phyloP scores from a whole-genome alignment of 805 yeast genomes.

The Cyberlindnera maclurae region DNA sequence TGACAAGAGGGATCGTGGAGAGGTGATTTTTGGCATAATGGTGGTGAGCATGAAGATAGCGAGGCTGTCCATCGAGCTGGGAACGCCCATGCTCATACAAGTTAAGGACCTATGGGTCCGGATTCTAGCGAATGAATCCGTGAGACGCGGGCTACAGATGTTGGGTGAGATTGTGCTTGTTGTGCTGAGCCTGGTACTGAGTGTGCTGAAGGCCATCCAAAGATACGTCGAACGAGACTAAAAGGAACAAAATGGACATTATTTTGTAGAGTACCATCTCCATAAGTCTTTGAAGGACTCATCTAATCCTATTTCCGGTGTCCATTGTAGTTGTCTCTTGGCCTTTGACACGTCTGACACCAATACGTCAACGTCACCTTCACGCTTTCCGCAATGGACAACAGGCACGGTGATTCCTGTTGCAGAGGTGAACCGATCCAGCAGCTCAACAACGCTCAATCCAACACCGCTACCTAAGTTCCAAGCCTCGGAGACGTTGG shows the following conservation, averaged over 20 bases:
- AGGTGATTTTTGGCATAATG: constrained; percentile 8
- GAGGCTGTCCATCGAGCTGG: constrained; percentile 7
- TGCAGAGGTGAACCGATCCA: constrained; percentile 55
- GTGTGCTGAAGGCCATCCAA: constrained; percentile 1
- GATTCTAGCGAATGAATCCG: constrained; percentile 5
- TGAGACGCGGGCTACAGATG: constrained; percentile 2
- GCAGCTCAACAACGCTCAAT: constrained; percentile 68
- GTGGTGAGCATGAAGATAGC: constrained; percentile 9
- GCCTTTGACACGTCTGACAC: constrained; percentile 70
- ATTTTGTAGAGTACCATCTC: constrained; percentile 43
- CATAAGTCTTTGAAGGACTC: constrained; percentile 68
- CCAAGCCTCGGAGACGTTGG: constrained; percentile 67
- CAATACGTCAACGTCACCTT: constrained; percentile 70
- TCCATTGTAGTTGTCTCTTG: constrained; percentile 58
- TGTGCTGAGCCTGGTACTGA: constrained; percentile 5
- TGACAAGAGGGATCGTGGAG: constrained; percentile 2
- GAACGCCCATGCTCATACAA: constrained; percentile 5
- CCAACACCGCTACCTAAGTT: constrained; percentile 79
- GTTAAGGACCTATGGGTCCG: not conserved
- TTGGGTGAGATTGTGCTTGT: constrained; percentile 10
- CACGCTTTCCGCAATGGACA: constrained; percentile 59
- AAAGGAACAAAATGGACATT: not conserved
- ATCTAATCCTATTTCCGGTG: constrained; percentile 45
- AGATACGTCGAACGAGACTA: not conserved
- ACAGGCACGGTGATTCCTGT: constrained; percentile 59